Evolutionary conservation across 495 filamentous ascomycete genomes (phyloP), one percentile per base, ranked within the genome.

Genomic region (Penicillium longicatenatum): DNA sequence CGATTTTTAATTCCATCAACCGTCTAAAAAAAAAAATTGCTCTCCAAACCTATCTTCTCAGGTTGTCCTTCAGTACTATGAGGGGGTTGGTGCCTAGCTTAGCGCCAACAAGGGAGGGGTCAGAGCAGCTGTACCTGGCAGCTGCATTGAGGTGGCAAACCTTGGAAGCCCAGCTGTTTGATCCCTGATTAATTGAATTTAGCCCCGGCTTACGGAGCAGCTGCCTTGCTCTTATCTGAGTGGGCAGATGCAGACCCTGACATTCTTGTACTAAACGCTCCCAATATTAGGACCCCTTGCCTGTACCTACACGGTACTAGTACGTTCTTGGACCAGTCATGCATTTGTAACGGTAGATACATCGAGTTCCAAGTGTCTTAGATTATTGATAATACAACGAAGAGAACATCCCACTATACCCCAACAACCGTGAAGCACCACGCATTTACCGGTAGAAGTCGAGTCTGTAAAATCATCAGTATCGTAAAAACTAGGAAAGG

Each of bases 401-500:
- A 67, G 60, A 47, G 48, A 65, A 61, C 57, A 57, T 55, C 66
- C 66, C 58, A 63, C 58, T 67, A 68, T 60, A 59, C 39, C 50
- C 37, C 59, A 63, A 68, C 30, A 50, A 48, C 44, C 52, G 42
- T 21, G 56, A 17, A 44, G 9, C 49, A 17, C 45, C 17, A 16
- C 19, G 7, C 22, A 46, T 66, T 70, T 78, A 83, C 60, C 78
- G 78, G 73, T 84, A 84, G 73, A 84, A 84, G 60, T 84, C 82
- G 63, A 78, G 78, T 35, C 79, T 83, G 49, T 46, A 46, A 58
- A 10, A 39, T 19, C 46, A 46, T 69, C 50, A 72, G 69, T 56
- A 59, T 58, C 5, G 44, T 24, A 47, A 51, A 31, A 22, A 24
- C 17, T 16, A 20, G 16, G 33, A 54, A 54, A 9, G 14, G 59